Conservation (phyloP, 2,329 filamentous ascomycete species). For the Ceratocystis smalleyi region DNA sequence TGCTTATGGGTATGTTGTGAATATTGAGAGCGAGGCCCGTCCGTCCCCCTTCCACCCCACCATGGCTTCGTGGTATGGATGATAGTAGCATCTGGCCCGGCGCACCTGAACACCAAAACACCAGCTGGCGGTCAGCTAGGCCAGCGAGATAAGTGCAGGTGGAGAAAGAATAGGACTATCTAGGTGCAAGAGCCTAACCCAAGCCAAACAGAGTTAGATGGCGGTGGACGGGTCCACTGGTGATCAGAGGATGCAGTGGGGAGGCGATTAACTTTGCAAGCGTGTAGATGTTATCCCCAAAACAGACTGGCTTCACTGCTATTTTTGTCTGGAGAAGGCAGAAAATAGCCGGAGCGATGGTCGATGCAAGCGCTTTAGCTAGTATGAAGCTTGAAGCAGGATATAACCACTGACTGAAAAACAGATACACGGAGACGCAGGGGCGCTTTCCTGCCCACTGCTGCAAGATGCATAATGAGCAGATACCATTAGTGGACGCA, state of each 20-base stretch:
- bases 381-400: background rate
- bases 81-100: background rate
- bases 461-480: background rate
- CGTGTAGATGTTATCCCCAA: background rate
- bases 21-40: background rate
- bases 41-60: background rate
- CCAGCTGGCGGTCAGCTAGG: background rate
- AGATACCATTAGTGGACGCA: background rate
- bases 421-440: background rate
- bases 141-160: background rate
- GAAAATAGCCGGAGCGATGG: background rate
- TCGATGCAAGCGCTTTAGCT: background rate
- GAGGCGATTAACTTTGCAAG: background rate
- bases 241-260: background rate
- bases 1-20: background rate
- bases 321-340: background rate
- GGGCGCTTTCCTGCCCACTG: background rate
- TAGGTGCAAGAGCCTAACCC: background rate
- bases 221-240: background rate
- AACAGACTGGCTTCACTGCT: background rate
- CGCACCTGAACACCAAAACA: background rate
- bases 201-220: conserved; percentile 1
- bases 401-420: background rate
- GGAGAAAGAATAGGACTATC: background rate
- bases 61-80: background rate